Conservation (phyloP, 768 basidiomycete species). For the Pluteus cervinus region DNA sequence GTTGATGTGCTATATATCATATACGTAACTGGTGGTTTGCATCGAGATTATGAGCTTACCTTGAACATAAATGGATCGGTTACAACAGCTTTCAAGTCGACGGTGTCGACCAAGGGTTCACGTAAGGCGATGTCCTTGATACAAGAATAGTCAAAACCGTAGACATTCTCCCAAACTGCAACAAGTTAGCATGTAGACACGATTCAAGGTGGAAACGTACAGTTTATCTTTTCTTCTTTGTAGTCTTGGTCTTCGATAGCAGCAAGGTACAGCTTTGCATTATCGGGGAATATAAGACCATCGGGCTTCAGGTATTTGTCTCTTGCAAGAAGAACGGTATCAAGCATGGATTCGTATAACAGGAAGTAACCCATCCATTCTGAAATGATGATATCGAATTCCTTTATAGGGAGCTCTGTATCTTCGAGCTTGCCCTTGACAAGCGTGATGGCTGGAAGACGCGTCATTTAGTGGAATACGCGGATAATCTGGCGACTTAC, state of each 20-base stretch:
- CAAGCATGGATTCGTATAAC: slow-evolving; percentile 98
- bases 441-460: slow-evolving; percentile 78
- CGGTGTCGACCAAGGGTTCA: slow-evolving; percentile 98
- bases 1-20: slow-evolving; percentile 76
- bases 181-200: too few species aligned
- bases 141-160: slow-evolving; percentile 98
- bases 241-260: slow-evolving; percentile 99
- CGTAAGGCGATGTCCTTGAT: slow-evolving; percentile 98
- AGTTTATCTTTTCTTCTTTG: slow-evolving; percentile 99
- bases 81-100: slow-evolving; percentile 92
- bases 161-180: slow-evolving; percentile 99
- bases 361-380: slow-evolving; percentile 99
- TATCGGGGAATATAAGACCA: slow-evolving; percentile 95
- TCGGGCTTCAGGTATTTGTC: slow-evolving; percentile 93
- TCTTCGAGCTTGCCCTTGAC: slow-evolving; percentile 99
- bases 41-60: slow-evolving; percentile 40
- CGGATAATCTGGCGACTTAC: slow-evolving; percentile 39
- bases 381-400: slow-evolving; percentile 98
- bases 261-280: slow-evolving; percentile 85
- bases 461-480: too few species aligned
- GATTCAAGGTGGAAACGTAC: slow-evolving; percentile 48
- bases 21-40: too few species aligned
- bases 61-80: slow-evolving; percentile 90
- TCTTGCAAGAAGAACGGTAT: slow-evolving; percentile 93
- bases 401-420: slow-evolving; percentile 74